A percentile compares a stretch with the other conserved stretches of the same genome.
phyloP scores from a whole-genome alignment of 352 stramenopile species.

The Pythium dissimile region DNA sequence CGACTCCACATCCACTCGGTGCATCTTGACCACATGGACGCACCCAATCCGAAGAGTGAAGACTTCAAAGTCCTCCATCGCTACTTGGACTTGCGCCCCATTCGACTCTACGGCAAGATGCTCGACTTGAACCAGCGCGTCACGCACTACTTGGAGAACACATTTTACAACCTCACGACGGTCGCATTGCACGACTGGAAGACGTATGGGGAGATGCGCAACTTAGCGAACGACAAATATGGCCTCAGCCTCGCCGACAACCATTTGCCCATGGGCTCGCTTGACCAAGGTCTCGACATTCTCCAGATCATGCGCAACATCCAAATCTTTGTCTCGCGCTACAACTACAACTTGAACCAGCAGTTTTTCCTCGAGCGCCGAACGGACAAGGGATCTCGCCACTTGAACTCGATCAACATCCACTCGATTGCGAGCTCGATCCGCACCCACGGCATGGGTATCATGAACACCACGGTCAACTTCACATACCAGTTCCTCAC shows the following conservation, averaged over 20 bases:
- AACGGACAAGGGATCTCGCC: constrained; percentile 88
- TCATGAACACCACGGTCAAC: constrained; percentile 95
- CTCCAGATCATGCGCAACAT: constrained; percentile 96
- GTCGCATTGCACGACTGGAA: constrained; percentile 95
- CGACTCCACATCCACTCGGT: constrained; percentile 88
- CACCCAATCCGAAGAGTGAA: constrained; percentile 77
- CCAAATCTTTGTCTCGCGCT: constrained; percentile 87
- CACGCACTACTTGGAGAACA: constrained; percentile 92
- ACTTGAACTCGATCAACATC: constrained; percentile 93
- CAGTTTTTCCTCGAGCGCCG: constrained; percentile 93
- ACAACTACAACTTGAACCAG: constrained; percentile 96
- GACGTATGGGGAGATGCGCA: constrained; percentile 93
- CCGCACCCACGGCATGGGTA: constrained; percentile 93
- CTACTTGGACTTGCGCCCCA: constrained; percentile 82
- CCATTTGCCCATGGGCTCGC: constrained; percentile 90
- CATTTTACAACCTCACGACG: constrained; percentile 95
- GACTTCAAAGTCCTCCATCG: constrained; percentile 84
- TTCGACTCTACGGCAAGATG: constrained; percentile 87
- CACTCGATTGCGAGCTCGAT: constrained; percentile 90
- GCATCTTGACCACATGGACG: constrained; percentile 83
- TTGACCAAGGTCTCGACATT: constrained; percentile 92
- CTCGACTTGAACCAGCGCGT: constrained; percentile 86
- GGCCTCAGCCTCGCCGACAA: constrained; percentile 89
- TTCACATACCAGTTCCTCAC: constrained; percentile 95
- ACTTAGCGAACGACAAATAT: constrained; percentile 92